These are phyloP conservation scores for Monilinia polystroma DNA, from an alignment of 2,329 filamentous ascomycete species.

Conservation along the genomic window DNA sequence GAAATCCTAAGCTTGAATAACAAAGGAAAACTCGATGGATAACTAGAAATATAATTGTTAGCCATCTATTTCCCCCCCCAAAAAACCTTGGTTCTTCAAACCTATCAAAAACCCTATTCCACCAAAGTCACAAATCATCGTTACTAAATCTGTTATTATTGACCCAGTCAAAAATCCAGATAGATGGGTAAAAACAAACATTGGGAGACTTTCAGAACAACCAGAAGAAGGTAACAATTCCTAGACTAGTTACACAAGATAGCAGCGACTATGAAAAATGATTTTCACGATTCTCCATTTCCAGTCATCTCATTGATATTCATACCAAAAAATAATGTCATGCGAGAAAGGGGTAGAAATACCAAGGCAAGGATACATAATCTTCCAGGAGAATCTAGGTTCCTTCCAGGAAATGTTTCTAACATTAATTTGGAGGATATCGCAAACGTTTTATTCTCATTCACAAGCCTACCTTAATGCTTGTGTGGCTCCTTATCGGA, in stretches of 20 bases:
- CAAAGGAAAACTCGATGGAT: too few relatives aligned
- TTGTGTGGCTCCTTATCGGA: neutral
- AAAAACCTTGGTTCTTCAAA: neutral
- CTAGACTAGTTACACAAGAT: neutral
- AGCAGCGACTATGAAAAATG: neutral
- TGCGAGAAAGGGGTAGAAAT: neutral
- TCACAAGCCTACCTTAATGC: too few relatives aligned
- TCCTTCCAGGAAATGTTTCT: neutral
- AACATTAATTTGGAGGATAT: neutral
- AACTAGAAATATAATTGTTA: too few relatives aligned
- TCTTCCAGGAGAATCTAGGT: neutral
- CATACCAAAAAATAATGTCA: constrained; percentile 6
- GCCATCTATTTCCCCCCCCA: neutral
- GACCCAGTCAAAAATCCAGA: neutral
- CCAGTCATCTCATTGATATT: constrained; percentile 9
- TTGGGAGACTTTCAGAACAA: neutral
- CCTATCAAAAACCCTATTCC: neutral
- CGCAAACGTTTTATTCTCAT: neutral
- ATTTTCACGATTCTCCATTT: neutral
- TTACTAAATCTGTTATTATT: neutral
- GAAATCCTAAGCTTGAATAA: too few relatives aligned
- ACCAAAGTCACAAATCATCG: neutral
- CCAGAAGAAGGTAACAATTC: neutral
- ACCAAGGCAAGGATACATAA: constrained; percentile 1
- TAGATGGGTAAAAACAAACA: neutral